phyloP scores from a whole-genome alignment of 1,284 basidiomycete species.

The Rhodotorula sp. region DNA sequence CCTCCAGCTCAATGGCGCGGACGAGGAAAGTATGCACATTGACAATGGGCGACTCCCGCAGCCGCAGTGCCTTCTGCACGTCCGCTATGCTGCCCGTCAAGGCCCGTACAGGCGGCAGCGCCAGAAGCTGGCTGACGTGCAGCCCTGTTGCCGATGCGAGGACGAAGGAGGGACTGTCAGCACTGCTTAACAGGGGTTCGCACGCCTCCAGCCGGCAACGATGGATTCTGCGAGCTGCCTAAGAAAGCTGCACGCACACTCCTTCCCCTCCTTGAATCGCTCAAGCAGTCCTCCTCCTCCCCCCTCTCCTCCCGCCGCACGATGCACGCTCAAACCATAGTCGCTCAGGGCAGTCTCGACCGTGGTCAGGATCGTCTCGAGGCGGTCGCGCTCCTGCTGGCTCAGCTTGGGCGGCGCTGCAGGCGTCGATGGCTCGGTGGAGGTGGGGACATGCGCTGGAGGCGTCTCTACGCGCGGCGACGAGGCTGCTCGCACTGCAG shows the following conservation, averaged over 20 bases:
- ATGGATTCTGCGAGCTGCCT: no score
- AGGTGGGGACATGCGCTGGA: not conserved
- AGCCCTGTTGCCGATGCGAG: conserved; percentile 16
- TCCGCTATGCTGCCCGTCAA: conserved; percentile 34
- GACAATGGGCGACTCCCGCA: conserved; percentile 21
- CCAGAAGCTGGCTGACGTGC: conserved; percentile 37
- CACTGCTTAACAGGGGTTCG: no score
- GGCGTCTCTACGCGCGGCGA: not conserved
- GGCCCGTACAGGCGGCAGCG: conserved; percentile 19
- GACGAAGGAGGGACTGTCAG: not conserved
- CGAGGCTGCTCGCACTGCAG: not conserved
- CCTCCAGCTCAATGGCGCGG: not conserved
- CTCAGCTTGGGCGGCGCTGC: not conserved
- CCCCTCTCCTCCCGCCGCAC: not conserved
- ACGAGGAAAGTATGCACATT: conserved; percentile 17
- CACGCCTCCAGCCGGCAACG: not conserved
- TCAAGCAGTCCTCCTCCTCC: conserved; percentile 7
- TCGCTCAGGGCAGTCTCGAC: conserved; percentile 28
- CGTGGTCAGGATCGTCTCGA: conserved; percentile 22
- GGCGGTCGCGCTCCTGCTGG: conserved; percentile 13
- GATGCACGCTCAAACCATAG: conserved; percentile 29
- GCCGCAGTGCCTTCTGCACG: conserved; percentile 34
- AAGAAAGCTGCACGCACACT: not conserved
- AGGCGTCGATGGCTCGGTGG: not conserved
- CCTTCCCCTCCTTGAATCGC: not conserved